A percentile compares a stretch with the other conserved stretches of the same genome.
These are phyloP conservation scores for Periconia sp. DNA, from an alignment of 2,329 filamentous ascomycete species.

Conservation along the genomic window DNA sequence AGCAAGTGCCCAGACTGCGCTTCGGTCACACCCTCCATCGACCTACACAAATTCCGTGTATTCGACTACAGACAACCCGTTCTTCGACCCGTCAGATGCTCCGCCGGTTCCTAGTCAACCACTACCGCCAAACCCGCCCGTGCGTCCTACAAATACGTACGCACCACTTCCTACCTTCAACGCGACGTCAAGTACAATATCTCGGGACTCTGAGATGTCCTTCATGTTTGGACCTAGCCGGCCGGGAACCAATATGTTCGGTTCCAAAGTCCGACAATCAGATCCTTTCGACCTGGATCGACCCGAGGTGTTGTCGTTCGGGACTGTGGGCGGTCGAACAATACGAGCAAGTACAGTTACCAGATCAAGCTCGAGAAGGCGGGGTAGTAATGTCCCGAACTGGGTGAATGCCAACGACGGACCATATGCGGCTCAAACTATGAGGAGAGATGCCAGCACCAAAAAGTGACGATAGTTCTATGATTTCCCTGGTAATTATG, in stretches of 20 bases:
- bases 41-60: constrained; percentile 25
- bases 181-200: constrained; percentile 21
- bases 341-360: constrained; percentile 31
- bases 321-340: constrained; percentile 25
- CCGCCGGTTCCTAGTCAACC: constrained; percentile 27
- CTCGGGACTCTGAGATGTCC: constrained; percentile 26
- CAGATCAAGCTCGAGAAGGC: constrained; percentile 28
- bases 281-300: constrained; percentile 46
- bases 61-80: constrained; percentile 24
- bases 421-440: constrained; percentile 17
- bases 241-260: constrained; percentile 30
- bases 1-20: constrained; percentile 31
- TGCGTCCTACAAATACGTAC: constrained; percentile 25
- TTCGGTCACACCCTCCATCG: constrained; percentile 31
- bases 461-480: constrained; percentile 18
- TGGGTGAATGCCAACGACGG: constrained; percentile 27
- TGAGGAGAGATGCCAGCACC: constrained; percentile 16
- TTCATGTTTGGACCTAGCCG: constrained; percentile 37
- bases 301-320: constrained; percentile 42
- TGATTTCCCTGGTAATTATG: neutral
- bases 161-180: constrained; percentile 22
- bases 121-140: constrained; percentile 23
- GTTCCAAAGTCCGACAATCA: constrained; percentile 36
- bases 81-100: constrained; percentile 25
- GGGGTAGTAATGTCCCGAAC: constrained; percentile 32